Conservation (phyloP, 805 yeast species). For the Helenozyma rhizophorensis region DNA sequence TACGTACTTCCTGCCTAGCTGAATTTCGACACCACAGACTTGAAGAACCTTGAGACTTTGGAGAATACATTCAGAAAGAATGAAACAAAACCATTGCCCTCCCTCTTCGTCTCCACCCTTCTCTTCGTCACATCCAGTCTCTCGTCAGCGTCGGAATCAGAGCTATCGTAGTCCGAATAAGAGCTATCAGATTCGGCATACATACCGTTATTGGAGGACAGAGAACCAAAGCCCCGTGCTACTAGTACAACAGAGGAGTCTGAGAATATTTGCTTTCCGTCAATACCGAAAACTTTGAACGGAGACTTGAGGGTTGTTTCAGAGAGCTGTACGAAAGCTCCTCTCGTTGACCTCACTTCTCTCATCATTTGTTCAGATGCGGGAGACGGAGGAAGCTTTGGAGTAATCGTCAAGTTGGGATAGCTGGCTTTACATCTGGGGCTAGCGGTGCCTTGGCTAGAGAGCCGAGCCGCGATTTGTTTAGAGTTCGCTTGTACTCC, state of each 20-base stretch:
- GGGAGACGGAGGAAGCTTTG: conserved; percentile 41
- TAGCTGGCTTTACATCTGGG: conserved; percentile 32
- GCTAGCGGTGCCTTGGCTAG: conserved; percentile 3
- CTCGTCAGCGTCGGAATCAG: neutral
- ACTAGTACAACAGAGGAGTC: too few relatives aligned
- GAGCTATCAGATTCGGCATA: conserved; percentile 12
- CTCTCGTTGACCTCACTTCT: conserved; percentile 47
- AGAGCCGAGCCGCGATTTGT: conserved; percentile 16
- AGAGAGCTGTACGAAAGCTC: conserved; percentile 45
- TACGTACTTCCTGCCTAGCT: too few relatives aligned
- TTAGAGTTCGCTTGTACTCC: conserved; percentile 16
- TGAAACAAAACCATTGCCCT: neutral
- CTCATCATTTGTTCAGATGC: conserved; percentile 41
- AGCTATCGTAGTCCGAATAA: neutral
- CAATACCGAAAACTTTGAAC: conserved; percentile 38
- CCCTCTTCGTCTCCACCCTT: neutral
- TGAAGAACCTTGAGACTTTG: neutral
- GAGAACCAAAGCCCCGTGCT: too few relatives aligned
- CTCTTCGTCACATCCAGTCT: too few relatives aligned
- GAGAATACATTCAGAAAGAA: neutral
- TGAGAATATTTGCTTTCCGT: too few relatives aligned
- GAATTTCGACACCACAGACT: neutral
- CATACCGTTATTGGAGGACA: conserved; percentile 39
- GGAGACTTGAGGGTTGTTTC: conserved; percentile 41
- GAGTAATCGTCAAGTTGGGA: conserved; percentile 34